Evolutionary conservation across 2,329 filamentous ascomycete species (phyloP), one percentile per base, ranked within the genome.

Genomic region (Tolypocladium ophioglossoides): DNA sequence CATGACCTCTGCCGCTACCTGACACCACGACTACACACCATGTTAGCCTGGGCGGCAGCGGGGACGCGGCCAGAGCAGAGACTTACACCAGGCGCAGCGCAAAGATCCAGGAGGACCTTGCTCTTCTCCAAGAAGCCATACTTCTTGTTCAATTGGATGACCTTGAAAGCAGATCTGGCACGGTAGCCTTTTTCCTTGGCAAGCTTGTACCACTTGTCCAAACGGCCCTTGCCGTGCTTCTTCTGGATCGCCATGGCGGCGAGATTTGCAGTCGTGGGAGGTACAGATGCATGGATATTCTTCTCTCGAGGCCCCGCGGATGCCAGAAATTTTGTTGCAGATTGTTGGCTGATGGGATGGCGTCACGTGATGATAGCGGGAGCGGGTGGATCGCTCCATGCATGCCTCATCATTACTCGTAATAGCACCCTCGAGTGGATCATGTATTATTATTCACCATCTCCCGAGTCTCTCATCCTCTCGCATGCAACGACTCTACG

Each of bases 201-300:
- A 65, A 97, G 85, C 70, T 91, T 92, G 75, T 97, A 99, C 89
- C 91, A 97, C 74, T 97, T 96, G 74, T 99, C 94, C 66, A 96
- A 80, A 82, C 92, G 91, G 72, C 92, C 92, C 77, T 97, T 97
- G 75, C 91, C 92, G 76, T 96, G 88, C 81, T 97, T 97, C 81
- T 97, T 96, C 69, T 97, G 90, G 66, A 97, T 92, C 66, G 89
- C 91, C 94, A 97, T 97, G 55, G 54, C 61, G 57, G 52, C 56
- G 57, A 44, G 56, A 52, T 51, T 22, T 44, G 44, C 39, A 35
- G 27, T 22, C 39, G 54, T 30, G 39, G 20, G 16, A 38, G 30
- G 40, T 37, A 18, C 50, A 11, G 37, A 27, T 14, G 18, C 14
- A 12, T 41, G 37, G 40, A 20, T 16, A 27, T 32, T 51, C 37